Conservation (phyloP, 2,329 filamentous ascomycete species). For the Eutypella sp. region DNA sequence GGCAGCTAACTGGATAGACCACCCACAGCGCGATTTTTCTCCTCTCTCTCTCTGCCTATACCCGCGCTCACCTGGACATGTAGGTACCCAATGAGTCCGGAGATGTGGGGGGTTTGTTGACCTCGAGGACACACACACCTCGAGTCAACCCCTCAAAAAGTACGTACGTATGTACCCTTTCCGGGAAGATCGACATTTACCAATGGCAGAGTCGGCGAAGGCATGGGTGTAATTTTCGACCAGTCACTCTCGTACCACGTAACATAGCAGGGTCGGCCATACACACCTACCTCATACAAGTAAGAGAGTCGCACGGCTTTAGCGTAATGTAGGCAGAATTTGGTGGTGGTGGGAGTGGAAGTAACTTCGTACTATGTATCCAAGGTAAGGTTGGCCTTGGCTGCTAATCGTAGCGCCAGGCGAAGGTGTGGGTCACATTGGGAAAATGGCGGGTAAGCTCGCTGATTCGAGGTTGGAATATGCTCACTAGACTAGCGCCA, state of each 20-base stretch:
- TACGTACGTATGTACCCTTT: no score
- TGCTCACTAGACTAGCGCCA: conserved; percentile 1
- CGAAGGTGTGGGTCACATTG: neutral
- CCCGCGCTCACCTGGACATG: neutral
- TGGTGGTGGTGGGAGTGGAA: no score
- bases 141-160: neutral
- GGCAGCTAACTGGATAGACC: no score
- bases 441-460: neutral
- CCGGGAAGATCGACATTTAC: neutral
- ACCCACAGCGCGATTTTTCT: neutral
- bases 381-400: neutral
- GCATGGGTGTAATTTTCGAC: neutral
- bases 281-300: no score
- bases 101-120: neutral
- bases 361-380: no score
- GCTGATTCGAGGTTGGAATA: neutral
- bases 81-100: no score
- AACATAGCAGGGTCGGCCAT: neutral
- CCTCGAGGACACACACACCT: neutral
- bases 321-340: neutral
- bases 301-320: neutral
- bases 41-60: neutral
- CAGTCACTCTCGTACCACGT: neutral
- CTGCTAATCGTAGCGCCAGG: neutral
- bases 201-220: neutral